Evolutionary conservation across 2,329 filamentous ascomycete genomes (phyloP).

Genomic region (Fusarium haematococcum): DNA sequence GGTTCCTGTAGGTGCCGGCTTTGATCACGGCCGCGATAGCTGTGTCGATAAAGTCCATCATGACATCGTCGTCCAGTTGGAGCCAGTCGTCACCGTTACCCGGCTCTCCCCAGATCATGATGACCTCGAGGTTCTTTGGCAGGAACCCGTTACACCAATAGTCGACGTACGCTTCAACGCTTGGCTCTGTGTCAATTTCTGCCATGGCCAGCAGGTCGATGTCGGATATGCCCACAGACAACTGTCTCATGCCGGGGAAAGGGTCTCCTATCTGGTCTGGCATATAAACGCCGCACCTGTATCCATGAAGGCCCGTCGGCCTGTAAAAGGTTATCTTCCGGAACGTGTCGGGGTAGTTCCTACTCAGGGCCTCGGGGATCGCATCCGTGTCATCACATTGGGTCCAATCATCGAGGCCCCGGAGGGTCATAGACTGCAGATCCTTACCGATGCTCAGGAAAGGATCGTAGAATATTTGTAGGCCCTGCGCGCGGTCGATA

Average conservation of each 20-base stretch:
- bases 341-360: not conserved
- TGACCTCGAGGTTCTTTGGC: conserved; percentile 1
- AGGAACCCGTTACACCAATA: not conserved
- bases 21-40: conserved; percentile 13
- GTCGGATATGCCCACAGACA: not conserved
- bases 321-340: conserved; percentile 23
- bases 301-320: not conserved
- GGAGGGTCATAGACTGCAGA: conserved; percentile 1
- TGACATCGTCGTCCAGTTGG: fast-evolving
- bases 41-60: conserved; percentile 3
- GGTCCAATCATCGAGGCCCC: conserved; percentile 3
- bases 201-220: not conserved
- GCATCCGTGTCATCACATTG: not conserved
- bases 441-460: not conserved
- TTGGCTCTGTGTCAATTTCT: fast-evolving
- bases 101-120: conserved; percentile 16
- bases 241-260: not conserved
- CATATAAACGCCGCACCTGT: not conserved
- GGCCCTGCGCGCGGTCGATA: not conserved
- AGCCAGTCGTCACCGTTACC: not conserved
- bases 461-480: not conserved
- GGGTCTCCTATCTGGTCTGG: not conserved
- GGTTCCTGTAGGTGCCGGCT: not conserved
- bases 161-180: not conserved
- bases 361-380: not conserved